These are phyloP conservation scores for Aspergillus chevalieri DNA, from an alignment of 2,329 filamentous ascomycete genomes.

Conservation along the genomic window DNA sequence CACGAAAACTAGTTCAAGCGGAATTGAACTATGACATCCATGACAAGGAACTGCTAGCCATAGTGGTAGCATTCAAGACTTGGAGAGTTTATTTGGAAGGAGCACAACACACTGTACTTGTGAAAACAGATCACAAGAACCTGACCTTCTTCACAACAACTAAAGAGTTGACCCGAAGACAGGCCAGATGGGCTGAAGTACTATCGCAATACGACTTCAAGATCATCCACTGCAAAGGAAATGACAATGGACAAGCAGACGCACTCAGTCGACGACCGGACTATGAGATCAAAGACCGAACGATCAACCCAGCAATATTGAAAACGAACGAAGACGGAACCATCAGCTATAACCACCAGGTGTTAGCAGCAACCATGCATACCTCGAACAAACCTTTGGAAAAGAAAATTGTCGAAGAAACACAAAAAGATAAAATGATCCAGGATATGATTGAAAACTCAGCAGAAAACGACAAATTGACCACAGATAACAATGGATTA, in stretches of 20 bases:
- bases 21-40: no score
- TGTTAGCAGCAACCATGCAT: background rate
- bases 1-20: background rate
- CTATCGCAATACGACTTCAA: no score
- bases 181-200: no score
- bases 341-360: background rate
- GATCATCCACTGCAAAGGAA: no score
- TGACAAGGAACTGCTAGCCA: no score
- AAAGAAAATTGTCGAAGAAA: background rate
- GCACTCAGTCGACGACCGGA: background rate
- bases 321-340: background rate
- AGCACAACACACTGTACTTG: background rate
- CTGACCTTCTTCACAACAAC: no score
- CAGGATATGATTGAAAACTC: background rate
- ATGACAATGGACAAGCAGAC: no score
- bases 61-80: background rate
- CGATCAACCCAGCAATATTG: background rate
- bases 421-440: background rate
- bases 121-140: background rate
- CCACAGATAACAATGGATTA: background rate
- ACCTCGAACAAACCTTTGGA: background rate
- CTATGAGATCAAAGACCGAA: no score
- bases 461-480: background rate
- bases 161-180: no score
- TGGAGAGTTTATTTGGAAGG: background rate